Evolutionary conservation across 2,329 filamentous ascomycete genomes (phyloP), one percentile per base, ranked within the genome.

Genomic region (Eurotiales sp.): DNA sequence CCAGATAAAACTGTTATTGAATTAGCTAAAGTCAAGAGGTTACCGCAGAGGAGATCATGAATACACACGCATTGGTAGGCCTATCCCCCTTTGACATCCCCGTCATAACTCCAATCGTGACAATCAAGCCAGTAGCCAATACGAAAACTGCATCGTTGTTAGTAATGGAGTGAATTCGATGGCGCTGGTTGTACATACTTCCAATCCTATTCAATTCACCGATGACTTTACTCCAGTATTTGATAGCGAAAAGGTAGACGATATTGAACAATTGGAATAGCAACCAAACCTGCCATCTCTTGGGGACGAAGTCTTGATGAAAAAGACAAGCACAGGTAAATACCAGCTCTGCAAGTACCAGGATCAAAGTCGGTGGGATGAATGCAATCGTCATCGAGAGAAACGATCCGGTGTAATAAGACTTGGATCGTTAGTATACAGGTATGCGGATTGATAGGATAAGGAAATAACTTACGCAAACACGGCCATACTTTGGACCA

Each of bases 321-420:
- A 37, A 37, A 2, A 37, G 15, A 21, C 34, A 37, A 11, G 34
- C 34, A 21, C 34, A 37, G 8, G 34, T 37, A 17, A 37, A 19
- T 37, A 5, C 21, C 17, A 37, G 34, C 34, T 37, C 34, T 3
- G 34, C 17, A 10, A 37, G 34, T 10, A 37, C 34, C n/a, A 37
- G 40, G 6, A 30, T 43, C 40, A 30, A 19, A 27, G 40, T 43
- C 40, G 40, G 40, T 43, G 40, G 40, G 40, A 43, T 43, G 19
- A 43, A 43, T 27, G 40, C 22, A 43, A 43, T 25, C 3, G 40
- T 37, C 34, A 37, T 37, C 8, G 34, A 37, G 15, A 37, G 34
- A 12, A 37, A 37, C 15, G 34, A 37, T 11, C 34, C 34, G 34
- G 34, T 37, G 8, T 37, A 37, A 37, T 37, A 37, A 21, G 34